phyloP scores from a whole-genome alignment of 108 stramenopile species.

The Skeletonema tropicum region DNA sequence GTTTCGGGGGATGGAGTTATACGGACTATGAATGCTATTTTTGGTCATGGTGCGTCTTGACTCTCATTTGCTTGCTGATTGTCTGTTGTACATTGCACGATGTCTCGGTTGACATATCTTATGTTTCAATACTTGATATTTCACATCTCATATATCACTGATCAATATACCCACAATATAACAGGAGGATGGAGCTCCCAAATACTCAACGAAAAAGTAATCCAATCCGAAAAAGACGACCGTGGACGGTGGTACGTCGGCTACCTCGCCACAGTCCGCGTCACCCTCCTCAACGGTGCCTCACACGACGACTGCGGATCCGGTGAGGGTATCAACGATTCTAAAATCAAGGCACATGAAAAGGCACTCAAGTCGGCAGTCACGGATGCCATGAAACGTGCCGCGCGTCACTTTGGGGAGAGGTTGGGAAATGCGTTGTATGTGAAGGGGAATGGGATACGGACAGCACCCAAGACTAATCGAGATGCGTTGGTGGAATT shows the following conservation, averaged over 20 bases:
- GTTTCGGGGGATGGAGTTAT: constrained; percentile 54
- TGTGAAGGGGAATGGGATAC: constrained; percentile 47
- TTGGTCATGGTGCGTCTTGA: constrained; percentile 27
- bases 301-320: constrained; percentile 55
- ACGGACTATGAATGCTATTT: constrained; percentile 54
- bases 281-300: constrained; percentile 35
- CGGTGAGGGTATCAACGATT: constrained; percentile 47
- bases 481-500: constrained; percentile 36
- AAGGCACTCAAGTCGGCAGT: constrained; percentile 55
- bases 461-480: constrained; percentile 40
- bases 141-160: too few relatives aligned
- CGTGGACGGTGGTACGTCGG: constrained; percentile 48
- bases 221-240: constrained; percentile 48
- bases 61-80: neutral
- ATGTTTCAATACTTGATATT: too few relatives aligned
- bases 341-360: constrained; percentile 50
- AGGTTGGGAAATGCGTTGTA: constrained; percentile 54
- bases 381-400: constrained; percentile 57
- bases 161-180: too few relatives aligned
- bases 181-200: constrained; percentile 50
- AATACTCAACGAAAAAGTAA: constrained; percentile 38
- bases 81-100: neutral
- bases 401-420: constrained; percentile 54
- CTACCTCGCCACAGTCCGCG: constrained; percentile 45
- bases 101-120: neutral